These are phyloP conservation scores for Meyerozyma sp. DNA, from an alignment of 1,139 yeast genomes.

Conservation along the genomic window DNA sequence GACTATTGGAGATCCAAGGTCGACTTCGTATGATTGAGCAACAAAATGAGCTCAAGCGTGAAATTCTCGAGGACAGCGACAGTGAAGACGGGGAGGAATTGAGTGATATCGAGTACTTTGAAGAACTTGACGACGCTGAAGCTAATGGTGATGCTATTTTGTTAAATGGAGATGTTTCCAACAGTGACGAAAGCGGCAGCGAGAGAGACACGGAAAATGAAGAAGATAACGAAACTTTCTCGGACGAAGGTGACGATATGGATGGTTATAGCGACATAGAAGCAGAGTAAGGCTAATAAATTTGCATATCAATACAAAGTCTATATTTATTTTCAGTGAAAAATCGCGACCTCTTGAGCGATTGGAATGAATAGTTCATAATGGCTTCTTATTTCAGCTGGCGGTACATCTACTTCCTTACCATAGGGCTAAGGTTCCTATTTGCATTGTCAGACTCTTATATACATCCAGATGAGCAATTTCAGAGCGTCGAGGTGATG, in stretches of 20 bases:
- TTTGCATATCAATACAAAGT: background rate
- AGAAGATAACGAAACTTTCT: background rate
- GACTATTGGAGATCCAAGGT: conserved; percentile 78
- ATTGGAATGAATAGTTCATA: background rate
- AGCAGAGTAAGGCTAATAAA: background rate
- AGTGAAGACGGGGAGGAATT: conserved; percentile 13
- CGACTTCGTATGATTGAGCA: conserved; percentile 68
- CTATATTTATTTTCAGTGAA: background rate
- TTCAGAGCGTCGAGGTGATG: conserved; percentile 78
- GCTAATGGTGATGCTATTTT: background rate
- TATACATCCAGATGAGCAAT: conserved; percentile 96
- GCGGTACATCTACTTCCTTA: conserved; percentile 39
- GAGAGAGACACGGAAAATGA: background rate
- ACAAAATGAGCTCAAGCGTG: conserved; percentile 63
- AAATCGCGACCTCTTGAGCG: background rate
- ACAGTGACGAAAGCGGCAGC: background rate
- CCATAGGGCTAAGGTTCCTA: conserved; percentile 47
- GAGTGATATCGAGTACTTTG: conserved; percentile 12
- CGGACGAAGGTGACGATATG: background rate
- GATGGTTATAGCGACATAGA: background rate
- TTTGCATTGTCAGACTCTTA: conserved; percentile 73
- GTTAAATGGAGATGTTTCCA: background rate
- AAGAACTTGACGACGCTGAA: conserved; percentile 12
- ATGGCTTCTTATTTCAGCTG: conserved; percentile 21
- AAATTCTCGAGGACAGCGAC: conserved; percentile 28